Base-by-base conservation (phyloP, 2,329 filamentous ascomycete species). In the Aspergillus quadricinctus region DNA sequence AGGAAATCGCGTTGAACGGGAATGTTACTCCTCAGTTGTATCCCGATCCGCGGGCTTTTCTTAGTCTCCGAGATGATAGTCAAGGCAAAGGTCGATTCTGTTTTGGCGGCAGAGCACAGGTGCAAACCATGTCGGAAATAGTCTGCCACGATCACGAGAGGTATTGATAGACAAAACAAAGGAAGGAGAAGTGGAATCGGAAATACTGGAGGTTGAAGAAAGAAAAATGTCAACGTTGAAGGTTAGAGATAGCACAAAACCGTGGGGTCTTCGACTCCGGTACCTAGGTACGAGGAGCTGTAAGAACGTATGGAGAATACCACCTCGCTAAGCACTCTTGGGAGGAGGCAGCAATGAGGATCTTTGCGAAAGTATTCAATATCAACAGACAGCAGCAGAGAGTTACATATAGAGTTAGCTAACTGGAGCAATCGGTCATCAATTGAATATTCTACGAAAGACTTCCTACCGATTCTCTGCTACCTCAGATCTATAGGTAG, bases 121-220 rank as follows among this genome's bases (percentile, higher is more conserved):
- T 45, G 57, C 56, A 60, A 61, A 60, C 57, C 63, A 65, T 65
- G 60, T 61, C 61, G 58, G 56, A 61, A 48, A 50, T n/a, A 23
- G 48, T 31, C 41, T 41, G 50, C 53, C 49, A 49, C 55, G 53
- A 58, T 49, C 40, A 37, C 23, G 23, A 31, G 10, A 27, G 29
- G 25, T 49, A n/a, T 50, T 31, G 19, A 52, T 48, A 51, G 55
- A n/a, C 41, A 43, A 11, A 45, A 17, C 17, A 48, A 46, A 43
- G 50, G 19, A 23, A 48, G 27, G 49, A 43, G 45, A 25, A 46
- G 31, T 51, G 45, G 19, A 28, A 37, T 43, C 35, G 48, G 29
- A 37, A 28, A 29, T 29, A 56, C 43, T 53, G 35, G 50, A 37
- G 46, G 29, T 50, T 41, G 48, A 52, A 31, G 25, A 40, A 17